Evolutionary conservation across 331 rosid species (phyloP).

Genomic region (Malus hybrid): DNA sequence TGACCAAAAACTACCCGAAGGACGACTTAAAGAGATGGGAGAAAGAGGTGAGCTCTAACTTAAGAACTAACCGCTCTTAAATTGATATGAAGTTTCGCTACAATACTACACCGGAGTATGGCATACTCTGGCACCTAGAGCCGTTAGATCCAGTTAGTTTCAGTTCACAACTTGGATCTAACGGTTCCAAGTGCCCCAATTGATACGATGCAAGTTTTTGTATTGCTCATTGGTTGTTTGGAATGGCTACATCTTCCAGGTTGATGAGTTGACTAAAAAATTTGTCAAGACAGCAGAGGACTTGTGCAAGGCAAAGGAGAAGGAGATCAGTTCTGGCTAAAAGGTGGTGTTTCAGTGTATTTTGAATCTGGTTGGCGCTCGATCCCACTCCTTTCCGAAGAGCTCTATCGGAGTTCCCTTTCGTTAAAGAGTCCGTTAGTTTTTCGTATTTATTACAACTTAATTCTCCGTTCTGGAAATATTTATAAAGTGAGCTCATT

Average conservation of each 20-base stretch:
- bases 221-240: conserved; percentile 7
- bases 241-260: conserved; percentile 29
- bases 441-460: not conserved
- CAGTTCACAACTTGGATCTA: too few species aligned
- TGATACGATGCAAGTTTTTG: not conserved
- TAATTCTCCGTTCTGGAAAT: too few species aligned
- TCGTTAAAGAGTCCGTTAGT: not conserved
- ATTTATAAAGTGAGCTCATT: not conserved
- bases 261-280: conserved; percentile 83
- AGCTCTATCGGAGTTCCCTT: not conserved
- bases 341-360: not conserved
- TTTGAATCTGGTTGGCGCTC: not conserved
- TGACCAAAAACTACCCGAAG: conserved; percentile 63
- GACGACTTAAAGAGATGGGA: conserved; percentile 84
- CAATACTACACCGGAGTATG: too few species aligned
- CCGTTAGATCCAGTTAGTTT: too few species aligned
- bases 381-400: not conserved
- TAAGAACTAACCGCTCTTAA: not conserved
- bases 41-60: conserved; percentile 63
- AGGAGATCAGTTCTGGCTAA: conserved; percentile 65
- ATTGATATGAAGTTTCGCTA: too few species aligned
- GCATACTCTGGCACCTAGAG: too few species aligned
- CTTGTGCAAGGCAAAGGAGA: conserved; percentile 72
- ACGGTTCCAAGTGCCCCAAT: not conserved
- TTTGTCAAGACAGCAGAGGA: conserved; percentile 78